Conservation (phyloP, 371 early-diverging fungal genomes). For the Mortierella sp. region DNA sequence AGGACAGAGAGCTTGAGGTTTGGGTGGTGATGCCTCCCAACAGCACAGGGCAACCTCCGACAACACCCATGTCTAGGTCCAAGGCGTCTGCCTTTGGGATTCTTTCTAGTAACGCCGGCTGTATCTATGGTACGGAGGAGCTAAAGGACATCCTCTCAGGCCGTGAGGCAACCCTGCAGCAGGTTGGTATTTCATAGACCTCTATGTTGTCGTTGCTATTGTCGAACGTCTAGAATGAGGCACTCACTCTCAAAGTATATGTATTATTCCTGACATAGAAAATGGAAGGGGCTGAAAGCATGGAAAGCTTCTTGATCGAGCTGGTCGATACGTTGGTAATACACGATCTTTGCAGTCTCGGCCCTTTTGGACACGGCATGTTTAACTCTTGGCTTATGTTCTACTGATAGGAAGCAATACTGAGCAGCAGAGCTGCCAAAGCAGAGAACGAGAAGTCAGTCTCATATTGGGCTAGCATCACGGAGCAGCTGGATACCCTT, state of each 20-base stretch:
- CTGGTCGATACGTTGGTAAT: constrained; percentile 45
- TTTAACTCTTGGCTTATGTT: too few relatives aligned
- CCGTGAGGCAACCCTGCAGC: constrained; percentile 34
- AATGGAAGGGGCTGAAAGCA: constrained; percentile 37
- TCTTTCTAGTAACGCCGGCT: constrained; percentile 11
- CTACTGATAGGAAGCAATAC: constrained; percentile 27
- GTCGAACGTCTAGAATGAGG: too few relatives aligned
- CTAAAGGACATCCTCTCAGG: constrained; percentile 35
- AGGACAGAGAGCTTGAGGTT: constrained; percentile 47
- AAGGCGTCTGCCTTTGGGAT: background rate
- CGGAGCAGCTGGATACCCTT: constrained; percentile 33
- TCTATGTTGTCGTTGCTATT: too few relatives aligned
- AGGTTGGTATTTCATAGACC: constrained; percentile 7
- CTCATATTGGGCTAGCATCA: constrained; percentile 30
- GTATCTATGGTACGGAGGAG: constrained; percentile 33
- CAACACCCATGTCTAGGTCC: background rate
- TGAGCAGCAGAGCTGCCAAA: constrained; percentile 11
- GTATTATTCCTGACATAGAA: constrained; percentile 17
- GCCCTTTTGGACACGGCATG: too few relatives aligned
- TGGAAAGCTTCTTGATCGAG: constrained; percentile 44
- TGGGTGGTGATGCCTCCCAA: constrained; percentile 21
- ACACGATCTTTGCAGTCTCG: too few relatives aligned
- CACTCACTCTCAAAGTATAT: too few relatives aligned
- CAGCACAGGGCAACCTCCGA: background rate
- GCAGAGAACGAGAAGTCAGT: constrained; percentile 13